Evolutionary conservation across 2,329 filamentous ascomycete species (phyloP).

Genomic region (Cryphonectria naterciae): DNA sequence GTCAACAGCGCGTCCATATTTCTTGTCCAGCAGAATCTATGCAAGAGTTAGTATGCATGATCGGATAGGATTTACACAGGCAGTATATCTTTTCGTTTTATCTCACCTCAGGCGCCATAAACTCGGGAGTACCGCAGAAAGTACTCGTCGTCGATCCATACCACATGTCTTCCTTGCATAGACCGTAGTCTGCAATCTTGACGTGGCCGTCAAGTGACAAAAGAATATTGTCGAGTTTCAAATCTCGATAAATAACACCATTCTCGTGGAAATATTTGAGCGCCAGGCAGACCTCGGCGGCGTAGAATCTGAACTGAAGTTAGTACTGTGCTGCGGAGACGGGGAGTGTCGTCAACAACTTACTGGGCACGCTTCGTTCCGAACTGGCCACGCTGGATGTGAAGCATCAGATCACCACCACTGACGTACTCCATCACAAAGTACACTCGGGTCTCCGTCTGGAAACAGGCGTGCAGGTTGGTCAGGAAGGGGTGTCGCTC

Average conservation of each 20-base stretch:
- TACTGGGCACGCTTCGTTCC: constrained; percentile 94
- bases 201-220: constrained; percentile 95
- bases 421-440: constrained; percentile 99
- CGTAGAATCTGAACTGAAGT: constrained; percentile 75
- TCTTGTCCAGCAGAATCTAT: constrained; percentile 95
- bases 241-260: constrained; percentile 96
- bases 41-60: background rate
- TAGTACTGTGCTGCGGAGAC: constrained; percentile 14
- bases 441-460: constrained; percentile 97
- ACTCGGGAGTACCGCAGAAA: constrained; percentile 99
- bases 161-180: constrained; percentile 99
- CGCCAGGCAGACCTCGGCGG: constrained; percentile 93
- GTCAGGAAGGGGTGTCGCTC: constrained; percentile 95
- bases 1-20: constrained; percentile 94
- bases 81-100: constrained; percentile 13
- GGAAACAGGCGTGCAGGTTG: constrained; percentile 96
- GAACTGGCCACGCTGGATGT: constrained; percentile 96
- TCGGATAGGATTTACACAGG: background rate
- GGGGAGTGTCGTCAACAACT: constrained; percentile 42
- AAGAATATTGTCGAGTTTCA: constrained; percentile 92
- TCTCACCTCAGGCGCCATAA: constrained; percentile 96
- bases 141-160: constrained; percentile 96
- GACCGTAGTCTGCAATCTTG: constrained; percentile 97
- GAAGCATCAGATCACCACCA: constrained; percentile 97
- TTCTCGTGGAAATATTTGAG: constrained; percentile 99